These are phyloP conservation scores for Neonothopanus nambi DNA, from an alignment of 1,284 basidiomycete genomes.

Conservation along the genomic window DNA sequence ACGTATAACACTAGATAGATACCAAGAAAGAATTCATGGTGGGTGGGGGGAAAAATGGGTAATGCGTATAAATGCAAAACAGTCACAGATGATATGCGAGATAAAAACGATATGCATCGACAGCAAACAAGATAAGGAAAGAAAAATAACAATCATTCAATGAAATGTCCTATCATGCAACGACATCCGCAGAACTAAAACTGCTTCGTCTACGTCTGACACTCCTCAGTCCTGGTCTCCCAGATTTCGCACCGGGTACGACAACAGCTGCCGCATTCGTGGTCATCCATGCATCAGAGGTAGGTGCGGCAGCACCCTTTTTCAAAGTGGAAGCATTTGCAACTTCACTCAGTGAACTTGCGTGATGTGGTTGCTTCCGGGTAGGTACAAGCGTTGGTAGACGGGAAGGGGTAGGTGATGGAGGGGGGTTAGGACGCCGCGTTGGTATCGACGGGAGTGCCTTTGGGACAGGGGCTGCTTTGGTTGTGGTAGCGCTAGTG, in stretches of 20 bases:
- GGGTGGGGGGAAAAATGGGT: constrained; percentile 3
- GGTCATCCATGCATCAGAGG: constrained; percentile 70
- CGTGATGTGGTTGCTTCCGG: constrained; percentile 51
- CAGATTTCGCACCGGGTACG: constrained; percentile 64
- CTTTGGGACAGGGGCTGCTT: constrained; percentile 45
- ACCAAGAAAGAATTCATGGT: background rate
- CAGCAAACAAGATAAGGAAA: constrained; percentile 1
- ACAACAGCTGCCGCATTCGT: constrained; percentile 68
- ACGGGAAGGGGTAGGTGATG: constrained; percentile 69
- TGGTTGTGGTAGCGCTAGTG: constrained; percentile 28
- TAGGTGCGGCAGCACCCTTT: constrained; percentile 33
- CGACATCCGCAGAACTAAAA: constrained; percentile 79
- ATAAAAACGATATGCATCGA: background rate
- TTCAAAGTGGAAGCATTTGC: constrained; percentile 38
- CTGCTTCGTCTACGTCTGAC: constrained; percentile 76
- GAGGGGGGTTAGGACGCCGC: constrained; percentile 38
- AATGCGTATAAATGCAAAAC: constrained; percentile 1
- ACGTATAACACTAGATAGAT: background rate
- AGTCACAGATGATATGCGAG: background rate
- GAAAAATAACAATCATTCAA: background rate
- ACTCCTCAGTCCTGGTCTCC: constrained; percentile 67
- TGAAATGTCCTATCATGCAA: constrained; percentile 48
- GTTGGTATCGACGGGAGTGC: constrained; percentile 38
- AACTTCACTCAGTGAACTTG: constrained; percentile 53
- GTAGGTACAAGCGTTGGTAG: constrained; percentile 65